Percentiles rank a stretch among this genome's conserved stretches.
These are phyloP conservation scores for Mortierella claussenii DNA, from an alignment of 192 early-diverging fungal genomes.

Conservation along the genomic window DNA sequence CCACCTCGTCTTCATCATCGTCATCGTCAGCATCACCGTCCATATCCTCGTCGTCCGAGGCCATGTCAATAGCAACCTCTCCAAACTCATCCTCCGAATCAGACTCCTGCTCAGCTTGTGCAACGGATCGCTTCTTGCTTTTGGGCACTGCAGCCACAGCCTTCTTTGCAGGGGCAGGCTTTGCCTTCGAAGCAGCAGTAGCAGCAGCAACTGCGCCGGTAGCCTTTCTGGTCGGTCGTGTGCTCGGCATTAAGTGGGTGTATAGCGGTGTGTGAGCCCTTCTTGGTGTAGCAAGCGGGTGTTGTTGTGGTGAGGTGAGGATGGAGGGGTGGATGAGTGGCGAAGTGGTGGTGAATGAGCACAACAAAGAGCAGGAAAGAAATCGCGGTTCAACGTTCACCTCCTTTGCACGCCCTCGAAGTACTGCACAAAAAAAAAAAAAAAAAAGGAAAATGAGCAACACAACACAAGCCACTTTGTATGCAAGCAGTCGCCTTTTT, in stretches of 20 bases:
- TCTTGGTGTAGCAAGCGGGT: too few relatives aligned
- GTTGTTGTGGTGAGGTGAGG: too few relatives aligned
- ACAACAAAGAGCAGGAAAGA: too few relatives aligned
- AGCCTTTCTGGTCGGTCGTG: conserved; percentile 38
- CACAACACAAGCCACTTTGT: conserved; percentile 40
- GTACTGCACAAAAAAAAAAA: conserved; percentile 6
- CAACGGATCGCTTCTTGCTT: conserved; percentile 44
- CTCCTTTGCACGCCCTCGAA: too few relatives aligned
- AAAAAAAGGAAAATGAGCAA: conserved; percentile 17
- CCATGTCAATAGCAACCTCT: conserved; percentile 60
- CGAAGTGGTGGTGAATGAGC: too few relatives aligned
- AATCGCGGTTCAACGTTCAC: too few relatives aligned
- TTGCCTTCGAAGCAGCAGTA: conserved; percentile 10
- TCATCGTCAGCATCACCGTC: conserved; percentile 35
- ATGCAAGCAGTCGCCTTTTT: too few relatives aligned
- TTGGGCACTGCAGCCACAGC: conserved; percentile 20
- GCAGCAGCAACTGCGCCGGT: background rate
- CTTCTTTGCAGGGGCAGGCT: conserved; percentile 22
- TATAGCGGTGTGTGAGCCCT: background rate
- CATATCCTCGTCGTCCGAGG: conserved; percentile 62
- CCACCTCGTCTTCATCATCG: conserved; percentile 23
- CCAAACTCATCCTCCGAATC: conserved; percentile 62
- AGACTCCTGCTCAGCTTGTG: conserved; percentile 32
- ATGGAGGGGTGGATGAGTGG: too few relatives aligned
- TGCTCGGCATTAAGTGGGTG: conserved; percentile 25